phyloP scores from a whole-genome alignment of 2,329 filamentous ascomycete genomes.

The Hypoxylon sp. region DNA sequence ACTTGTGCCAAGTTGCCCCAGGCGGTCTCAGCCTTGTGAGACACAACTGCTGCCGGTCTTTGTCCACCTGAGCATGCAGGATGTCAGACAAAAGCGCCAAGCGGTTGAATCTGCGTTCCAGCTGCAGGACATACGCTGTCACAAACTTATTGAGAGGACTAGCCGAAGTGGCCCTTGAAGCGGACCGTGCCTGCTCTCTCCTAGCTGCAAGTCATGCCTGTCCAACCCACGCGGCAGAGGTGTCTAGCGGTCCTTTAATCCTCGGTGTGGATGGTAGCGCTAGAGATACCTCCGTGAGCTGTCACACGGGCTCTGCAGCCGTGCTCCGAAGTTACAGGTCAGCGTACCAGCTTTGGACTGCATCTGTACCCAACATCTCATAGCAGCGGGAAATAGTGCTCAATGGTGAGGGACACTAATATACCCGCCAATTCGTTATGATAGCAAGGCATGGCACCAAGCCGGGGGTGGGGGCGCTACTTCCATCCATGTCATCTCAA shows the following conservation, averaged over 20 bases:
- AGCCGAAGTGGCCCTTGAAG: conserved; percentile 40
- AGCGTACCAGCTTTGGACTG: conserved; percentile 43
- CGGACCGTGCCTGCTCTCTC: conserved; percentile 44
- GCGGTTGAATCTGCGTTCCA: conserved; percentile 38
- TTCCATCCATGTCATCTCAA: conserved; percentile 46
- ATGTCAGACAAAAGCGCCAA: conserved; percentile 43
- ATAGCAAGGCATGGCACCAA: conserved; percentile 38
- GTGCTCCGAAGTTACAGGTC: conserved; percentile 42
- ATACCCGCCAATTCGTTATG: conserved; percentile 41
- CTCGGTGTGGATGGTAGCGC: conserved; percentile 37
- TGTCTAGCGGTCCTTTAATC: conserved; percentile 28
- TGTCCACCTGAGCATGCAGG: conserved; percentile 41
- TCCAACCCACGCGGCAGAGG: conserved; percentile 44
- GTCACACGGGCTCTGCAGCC: conserved; percentile 42
- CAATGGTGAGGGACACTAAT: conserved; percentile 40
- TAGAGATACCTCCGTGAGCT: conserved; percentile 40
- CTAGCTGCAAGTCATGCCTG: conserved; percentile 41
- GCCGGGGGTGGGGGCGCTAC: conserved; percentile 38
- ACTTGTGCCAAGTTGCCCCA: conserved; percentile 38
- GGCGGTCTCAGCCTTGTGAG: conserved; percentile 52
- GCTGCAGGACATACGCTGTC: conserved; percentile 45
- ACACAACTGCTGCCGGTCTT: conserved; percentile 37
- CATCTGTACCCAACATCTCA: conserved; percentile 46
- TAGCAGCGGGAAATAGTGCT: conserved; percentile 33
- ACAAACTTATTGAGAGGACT: conserved; percentile 40